phyloP scores from a whole-genome alignment of 1,284 basidiomycete genomes.

The Cutaneotrichosporon dermatis region DNA sequence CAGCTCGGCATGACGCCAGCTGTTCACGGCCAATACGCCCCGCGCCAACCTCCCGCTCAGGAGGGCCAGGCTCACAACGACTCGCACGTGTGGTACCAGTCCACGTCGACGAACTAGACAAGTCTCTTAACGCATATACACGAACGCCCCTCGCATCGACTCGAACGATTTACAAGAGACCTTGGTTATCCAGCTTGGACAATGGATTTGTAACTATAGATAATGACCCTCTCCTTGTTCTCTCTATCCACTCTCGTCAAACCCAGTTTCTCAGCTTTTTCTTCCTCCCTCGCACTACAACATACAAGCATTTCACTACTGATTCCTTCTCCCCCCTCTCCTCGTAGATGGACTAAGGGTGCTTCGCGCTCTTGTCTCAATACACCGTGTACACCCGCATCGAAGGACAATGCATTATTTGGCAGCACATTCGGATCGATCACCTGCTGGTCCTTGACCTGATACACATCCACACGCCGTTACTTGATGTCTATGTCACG shows the following conservation, averaged over 20 bases:
- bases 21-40: conserved; percentile 1
- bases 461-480: too few relatives aligned
- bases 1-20: not conserved
- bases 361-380: too few relatives aligned
- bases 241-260: not conserved
- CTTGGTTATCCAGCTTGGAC: conserved; percentile 2
- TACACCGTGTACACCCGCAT: too few relatives aligned
- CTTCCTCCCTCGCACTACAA: not conserved
- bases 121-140: conserved; percentile 3
- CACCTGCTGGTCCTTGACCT: too few relatives aligned
- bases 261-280: too few relatives aligned
- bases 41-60: not conserved
- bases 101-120: conserved; percentile 2
- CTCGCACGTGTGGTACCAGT: conserved; percentile 1
- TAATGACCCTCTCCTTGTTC: not conserved
- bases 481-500: too few relatives aligned
- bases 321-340: not conserved
- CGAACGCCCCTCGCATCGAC: not conserved
- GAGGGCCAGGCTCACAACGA: not conserved
- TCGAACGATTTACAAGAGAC: conserved; percentile 4
- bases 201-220: not conserved
- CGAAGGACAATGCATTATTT: too few relatives aligned
- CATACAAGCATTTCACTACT: not conserved
- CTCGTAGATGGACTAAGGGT: too few relatives aligned
- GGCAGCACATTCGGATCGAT: too few relatives aligned